Evolutionary conservation across 169 alveolate species (phyloP).

Genomic region (Plasmodium vivax): DNA sequence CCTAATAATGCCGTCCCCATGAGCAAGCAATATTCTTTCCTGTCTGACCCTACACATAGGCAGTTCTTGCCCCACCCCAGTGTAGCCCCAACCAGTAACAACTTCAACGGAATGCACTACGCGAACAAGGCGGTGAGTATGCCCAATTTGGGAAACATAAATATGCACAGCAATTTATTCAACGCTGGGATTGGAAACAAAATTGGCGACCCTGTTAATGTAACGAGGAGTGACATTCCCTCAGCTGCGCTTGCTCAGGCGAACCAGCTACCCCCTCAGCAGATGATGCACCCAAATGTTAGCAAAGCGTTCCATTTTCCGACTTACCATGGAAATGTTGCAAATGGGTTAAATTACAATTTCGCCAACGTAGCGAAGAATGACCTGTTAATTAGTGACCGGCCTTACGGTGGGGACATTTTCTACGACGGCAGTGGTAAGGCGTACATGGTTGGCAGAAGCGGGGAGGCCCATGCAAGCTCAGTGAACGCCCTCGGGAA

Average conservation of each 20-base stretch:
- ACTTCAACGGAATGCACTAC: not conserved
- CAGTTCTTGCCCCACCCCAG: not conserved
- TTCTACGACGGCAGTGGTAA: slow-evolving; percentile 5
- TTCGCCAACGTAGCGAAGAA: not conserved
- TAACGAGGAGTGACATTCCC: not conserved
- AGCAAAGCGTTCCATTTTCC: not conserved
- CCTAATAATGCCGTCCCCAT: not conserved
- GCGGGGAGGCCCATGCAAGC: not conserved
- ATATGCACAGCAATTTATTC: not conserved
- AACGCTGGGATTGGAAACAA: not conserved
- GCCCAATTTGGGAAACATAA: not conserved
- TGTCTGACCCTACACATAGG: slow-evolving; percentile 16
- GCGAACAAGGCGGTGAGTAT: not conserved
- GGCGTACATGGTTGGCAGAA: slow-evolving; percentile 1
- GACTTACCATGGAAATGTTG: not conserved
- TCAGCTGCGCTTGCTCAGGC: not conserved
- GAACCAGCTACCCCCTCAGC: not conserved
- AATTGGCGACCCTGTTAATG: not conserved
- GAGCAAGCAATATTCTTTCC: not conserved
- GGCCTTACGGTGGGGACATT: not conserved
- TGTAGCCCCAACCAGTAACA: not conserved
- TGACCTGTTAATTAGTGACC: not conserved
- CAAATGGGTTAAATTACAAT: not conserved
- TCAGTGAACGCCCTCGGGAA: not conserved
- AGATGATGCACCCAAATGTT: not conserved